These are phyloP conservation scores for Trichoderma sp. DNA, from an alignment of 2,329 filamentous ascomycete genomes.

Conservation along the genomic window DNA sequence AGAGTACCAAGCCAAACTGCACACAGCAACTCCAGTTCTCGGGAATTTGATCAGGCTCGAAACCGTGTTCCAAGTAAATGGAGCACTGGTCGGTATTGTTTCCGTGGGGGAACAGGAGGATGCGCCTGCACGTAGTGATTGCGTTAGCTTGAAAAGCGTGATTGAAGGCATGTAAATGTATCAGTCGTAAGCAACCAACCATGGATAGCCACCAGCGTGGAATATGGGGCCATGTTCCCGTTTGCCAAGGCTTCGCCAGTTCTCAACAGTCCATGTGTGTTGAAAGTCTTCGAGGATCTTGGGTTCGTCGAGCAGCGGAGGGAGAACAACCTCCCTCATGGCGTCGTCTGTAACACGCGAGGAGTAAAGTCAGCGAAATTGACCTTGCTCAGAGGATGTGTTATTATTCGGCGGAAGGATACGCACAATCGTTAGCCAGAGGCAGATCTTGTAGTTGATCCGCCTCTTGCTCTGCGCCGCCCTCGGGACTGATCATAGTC, in stretches of 20 bases:
- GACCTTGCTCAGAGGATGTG: neutral
- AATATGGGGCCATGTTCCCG: conserved; percentile 89
- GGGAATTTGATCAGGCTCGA: conserved; percentile 71
- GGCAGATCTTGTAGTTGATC: conserved; percentile 53
- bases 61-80: conserved; percentile 95
- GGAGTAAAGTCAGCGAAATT: conserved; percentile 30
- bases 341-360: conserved; percentile 64
- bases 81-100: conserved; percentile 94
- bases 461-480: conserved; percentile 50
- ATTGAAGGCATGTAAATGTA: conserved; percentile 30
- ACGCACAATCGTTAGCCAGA: conserved; percentile 58
- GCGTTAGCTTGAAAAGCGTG: neutral
- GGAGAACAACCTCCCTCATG: conserved; percentile 80
- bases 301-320: conserved; percentile 72
- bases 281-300: conserved; percentile 75
- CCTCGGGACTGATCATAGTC: conserved; percentile 58
- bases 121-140: conserved; percentile 62
- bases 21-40: conserved; percentile 97
- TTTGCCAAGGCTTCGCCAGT: conserved; percentile 75
- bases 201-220: conserved; percentile 82
- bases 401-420: neutral
- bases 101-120: conserved; percentile 92
- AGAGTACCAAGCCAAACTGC: conserved; percentile 91
- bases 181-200: conserved; percentile 55
- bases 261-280: conserved; percentile 84